A percentile compares a stretch with the other conserved stretches of the same genome.
Evolutionary conservation across 768 basidiomycete species (phyloP).

Genomic region (Russula vinacea): DNA sequence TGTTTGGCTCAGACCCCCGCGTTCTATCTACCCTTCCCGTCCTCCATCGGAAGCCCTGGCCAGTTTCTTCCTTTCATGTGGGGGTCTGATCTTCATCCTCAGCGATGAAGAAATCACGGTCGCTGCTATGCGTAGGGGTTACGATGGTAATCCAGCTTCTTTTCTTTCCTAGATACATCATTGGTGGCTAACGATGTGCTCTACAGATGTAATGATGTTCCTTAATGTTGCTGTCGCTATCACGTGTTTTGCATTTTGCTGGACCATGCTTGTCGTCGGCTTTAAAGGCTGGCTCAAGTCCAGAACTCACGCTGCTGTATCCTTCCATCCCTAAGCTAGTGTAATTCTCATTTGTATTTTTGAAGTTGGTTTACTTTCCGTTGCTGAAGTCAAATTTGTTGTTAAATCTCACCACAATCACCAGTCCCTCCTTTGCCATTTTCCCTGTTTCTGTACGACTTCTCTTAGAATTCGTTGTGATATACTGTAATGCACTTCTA

Average conservation of each 20-base stretch:
- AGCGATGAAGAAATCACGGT: conserved; percentile 87
- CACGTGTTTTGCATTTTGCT: conserved; percentile 83
- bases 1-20: conserved; percentile 83
- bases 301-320: conserved; percentile 36
- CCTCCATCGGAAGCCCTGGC: conserved; percentile 92
- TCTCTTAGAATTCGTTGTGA: conserved; percentile 6
- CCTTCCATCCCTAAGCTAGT: conserved; percentile 38
- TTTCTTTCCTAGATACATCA: not conserved
- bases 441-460: not conserved
- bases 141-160: conserved; percentile 57
- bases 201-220: conserved; percentile 83
- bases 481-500: conserved; percentile 10
- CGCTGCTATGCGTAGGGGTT: conserved; percentile 86
- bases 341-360: not conserved
- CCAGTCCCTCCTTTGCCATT: conserved; percentile 3
- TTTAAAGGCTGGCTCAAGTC: conserved; percentile 80
- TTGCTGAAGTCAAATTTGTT: not conserved
- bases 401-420: not conserved
- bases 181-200: conserved; percentile 7
- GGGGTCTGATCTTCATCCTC: conserved; percentile 86
- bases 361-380: not conserved
- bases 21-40: conserved; percentile 81
- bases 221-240: conserved; percentile 80
- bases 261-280: conserved; percentile 70
- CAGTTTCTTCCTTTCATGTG: conserved; percentile 81